Percentiles rank a stretch among this genome's conserved stretches.
These are phyloP conservation scores for Mucor sp. DNA, from an alignment of 371 early-diverging fungal genomes.

Conservation along the genomic window DNA sequence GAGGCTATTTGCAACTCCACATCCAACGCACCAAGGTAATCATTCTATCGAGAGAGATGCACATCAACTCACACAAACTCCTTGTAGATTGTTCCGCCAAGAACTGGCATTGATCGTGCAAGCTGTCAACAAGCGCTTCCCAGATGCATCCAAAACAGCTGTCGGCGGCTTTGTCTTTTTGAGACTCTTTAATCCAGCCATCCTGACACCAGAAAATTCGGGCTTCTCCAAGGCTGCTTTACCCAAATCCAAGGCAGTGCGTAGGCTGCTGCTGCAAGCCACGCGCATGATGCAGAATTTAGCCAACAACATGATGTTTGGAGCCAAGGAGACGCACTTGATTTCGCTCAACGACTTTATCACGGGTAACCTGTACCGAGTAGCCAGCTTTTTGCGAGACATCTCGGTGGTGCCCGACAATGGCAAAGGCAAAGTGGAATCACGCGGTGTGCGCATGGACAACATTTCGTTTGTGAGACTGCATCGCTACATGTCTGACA, in stretches of 20 bases:
- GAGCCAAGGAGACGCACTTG: conserved; percentile 89
- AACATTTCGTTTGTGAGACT: conserved; percentile 42
- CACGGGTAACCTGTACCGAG: conserved; percentile 62
- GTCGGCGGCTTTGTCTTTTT: conserved; percentile 93
- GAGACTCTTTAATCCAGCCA: conserved; percentile 91
- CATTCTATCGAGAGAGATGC: not conserved
- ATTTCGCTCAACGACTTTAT: conserved; percentile 83
- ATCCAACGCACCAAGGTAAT: conserved; percentile 61
- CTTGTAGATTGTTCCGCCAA: conserved; percentile 69
- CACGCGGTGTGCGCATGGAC: conserved; percentile 31
- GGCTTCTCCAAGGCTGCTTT: conserved; percentile 48
- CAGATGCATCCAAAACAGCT: conserved; percentile 77
- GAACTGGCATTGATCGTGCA: conserved; percentile 73
- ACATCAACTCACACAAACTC: not conserved
- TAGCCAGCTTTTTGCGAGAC: conserved; percentile 59
- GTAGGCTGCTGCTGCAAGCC: conserved; percentile 82
- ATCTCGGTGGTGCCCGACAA: conserved; percentile 40
- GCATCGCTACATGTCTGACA: conserved; percentile 42
- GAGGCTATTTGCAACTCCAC: conserved; percentile 78
- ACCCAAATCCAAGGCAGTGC: conserved; percentile 60
- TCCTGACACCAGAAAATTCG: conserved; percentile 78
- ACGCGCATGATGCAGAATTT: conserved; percentile 96
- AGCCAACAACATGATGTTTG: conserved; percentile 94
- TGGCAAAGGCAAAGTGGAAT: not conserved
- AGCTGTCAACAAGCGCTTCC: conserved; percentile 78